phyloP scores from a whole-genome alignment of 768 basidiomycete species.

The Peribolospora kevripleyi region DNA sequence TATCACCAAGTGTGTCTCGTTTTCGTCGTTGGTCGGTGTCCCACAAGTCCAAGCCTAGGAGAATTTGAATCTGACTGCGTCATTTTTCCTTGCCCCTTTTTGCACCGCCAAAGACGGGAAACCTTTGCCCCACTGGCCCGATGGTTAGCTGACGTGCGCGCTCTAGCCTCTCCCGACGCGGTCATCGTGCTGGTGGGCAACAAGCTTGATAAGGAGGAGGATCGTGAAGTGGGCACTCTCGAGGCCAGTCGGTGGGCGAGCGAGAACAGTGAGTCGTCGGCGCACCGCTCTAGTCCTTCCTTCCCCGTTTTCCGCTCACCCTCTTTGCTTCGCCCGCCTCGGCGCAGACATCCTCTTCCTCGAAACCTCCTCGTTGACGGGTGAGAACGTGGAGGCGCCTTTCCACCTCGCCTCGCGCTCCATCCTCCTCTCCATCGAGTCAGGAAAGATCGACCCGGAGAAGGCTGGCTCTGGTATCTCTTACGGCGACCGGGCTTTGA shows the following conservation, averaged over 20 bases:
- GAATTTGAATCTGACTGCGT: background rate
- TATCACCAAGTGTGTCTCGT: slow-evolving; percentile 20
- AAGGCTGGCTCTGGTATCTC: slow-evolving; percentile 84
- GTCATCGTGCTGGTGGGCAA: slow-evolving; percentile 34
- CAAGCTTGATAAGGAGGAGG: slow-evolving; percentile 83
- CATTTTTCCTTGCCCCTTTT: background rate
- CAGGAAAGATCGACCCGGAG: slow-evolving; percentile 34
- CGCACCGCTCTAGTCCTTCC: background rate
- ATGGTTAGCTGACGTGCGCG: slow-evolving; percentile 84
- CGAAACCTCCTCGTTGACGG: slow-evolving; percentile 72
- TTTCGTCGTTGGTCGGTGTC: too few species aligned
- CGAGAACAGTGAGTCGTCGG: slow-evolving; percentile 46
- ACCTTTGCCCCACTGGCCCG: slow-evolving; percentile 60
- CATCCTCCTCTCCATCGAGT: slow-evolving; percentile 13
- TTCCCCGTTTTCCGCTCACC: background rate
- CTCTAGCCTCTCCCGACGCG: slow-evolving; percentile 72
- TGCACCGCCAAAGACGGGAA: slow-evolving; percentile 30
- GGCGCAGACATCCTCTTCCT: slow-evolving; percentile 64
- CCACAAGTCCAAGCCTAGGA: background rate
- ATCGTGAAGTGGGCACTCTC: slow-evolving; percentile 74
- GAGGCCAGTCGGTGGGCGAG: slow-evolving; percentile 92
- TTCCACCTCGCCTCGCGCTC: background rate
- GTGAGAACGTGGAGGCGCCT: slow-evolving; percentile 44
- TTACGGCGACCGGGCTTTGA: slow-evolving; percentile 79
- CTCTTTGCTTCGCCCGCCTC: too few species aligned